Base-by-base conservation (phyloP, 2,329 filamentous ascomycete species). In the Lecanosticta acicola region DNA sequence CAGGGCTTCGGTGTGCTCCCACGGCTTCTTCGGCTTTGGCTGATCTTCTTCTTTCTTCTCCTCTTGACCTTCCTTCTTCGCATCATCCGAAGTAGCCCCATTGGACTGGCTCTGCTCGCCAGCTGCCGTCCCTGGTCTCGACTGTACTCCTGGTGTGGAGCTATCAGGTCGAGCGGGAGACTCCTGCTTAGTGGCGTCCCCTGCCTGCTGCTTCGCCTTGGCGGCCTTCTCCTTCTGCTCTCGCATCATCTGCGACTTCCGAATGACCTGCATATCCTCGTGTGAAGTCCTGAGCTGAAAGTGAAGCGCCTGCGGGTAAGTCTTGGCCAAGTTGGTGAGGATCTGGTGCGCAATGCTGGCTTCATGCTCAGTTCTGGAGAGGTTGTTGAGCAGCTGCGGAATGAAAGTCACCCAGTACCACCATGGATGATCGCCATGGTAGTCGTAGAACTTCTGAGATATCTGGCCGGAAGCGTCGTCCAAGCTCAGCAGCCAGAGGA, bases 351-450 rank as follows among this genome's bases (percentile, higher is more conserved):
- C 87, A 39, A 94, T 84, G 3, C 83, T 81, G 10, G 89, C 91
- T 68, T 99, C 94, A 21, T 58, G 58, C 58, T 91, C 90, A 62
- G 59, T 62, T 11, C 96, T 84, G 2, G 87, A 87, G 41, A 98
- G 76, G 42, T 91, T 93, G 35, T 88, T 91, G 24, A 99, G 79
- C 34, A 99, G 77, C 67, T 99, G 93, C 14, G 93, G 93, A 53
- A 99, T 97, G 66, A 94, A 98, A 0, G 91, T 97, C 57, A 97
- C 96, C 93, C 93, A 99, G 70, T 97, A 98, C 93, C 93, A 99
- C 10, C 94, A 88, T 0, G 90, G 89, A 2, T 89, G 94, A 58
- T 98, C 94, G 41, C 93, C 93, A 73, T 97, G 96, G 72, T 93
- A 98, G 57, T 91, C 87, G 55, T 95, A 88, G 56, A 96, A 98